Percentiles rank a stretch among this genome's conserved stretches.
These are phyloP conservation scores for Scalesia atractyloides DNA, from an alignment of 129 eudicot genomes.

Conservation along the genomic window DNA sequence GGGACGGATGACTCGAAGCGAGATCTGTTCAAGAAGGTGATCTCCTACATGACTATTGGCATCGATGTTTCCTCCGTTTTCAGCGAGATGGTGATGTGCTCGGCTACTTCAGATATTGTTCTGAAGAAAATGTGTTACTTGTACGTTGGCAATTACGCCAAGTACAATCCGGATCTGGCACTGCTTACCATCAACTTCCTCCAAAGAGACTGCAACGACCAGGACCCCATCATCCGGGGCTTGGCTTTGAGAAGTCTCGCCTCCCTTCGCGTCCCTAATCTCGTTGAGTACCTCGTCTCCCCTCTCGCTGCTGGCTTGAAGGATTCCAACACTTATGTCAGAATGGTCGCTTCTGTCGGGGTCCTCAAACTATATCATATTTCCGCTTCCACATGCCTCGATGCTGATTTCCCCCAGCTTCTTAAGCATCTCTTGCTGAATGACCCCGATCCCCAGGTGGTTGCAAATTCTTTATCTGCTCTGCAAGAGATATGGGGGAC, in stretches of 20 bases:
- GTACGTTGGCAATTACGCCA: conserved; percentile 93
- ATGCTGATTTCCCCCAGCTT: conserved; percentile 75
- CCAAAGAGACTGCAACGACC: conserved; percentile 94
- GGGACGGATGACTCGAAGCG: conserved; percentile 90
- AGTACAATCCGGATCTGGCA: conserved; percentile 85
- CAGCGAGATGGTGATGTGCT: conserved; percentile 99
- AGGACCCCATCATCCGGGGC: conserved; percentile 98
- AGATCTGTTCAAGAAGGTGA: conserved; percentile 92
- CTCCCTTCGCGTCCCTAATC: conserved; percentile 75
- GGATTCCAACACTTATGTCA: conserved; percentile 84
- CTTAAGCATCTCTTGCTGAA: conserved; percentile 93
- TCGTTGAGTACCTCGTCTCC: conserved; percentile 96
- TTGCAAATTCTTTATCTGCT: conserved; percentile 83
- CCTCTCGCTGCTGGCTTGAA: conserved; percentile 80
- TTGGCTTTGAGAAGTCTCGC: conserved; percentile 95
- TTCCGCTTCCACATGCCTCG: conserved; percentile 80
- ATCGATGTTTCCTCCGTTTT: conserved; percentile 91
- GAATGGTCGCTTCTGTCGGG: conserved; percentile 90
- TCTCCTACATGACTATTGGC: conserved; percentile 95
- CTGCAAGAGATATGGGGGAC: conserved; percentile 93
- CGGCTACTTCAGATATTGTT: conserved; percentile 93
- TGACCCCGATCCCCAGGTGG: conserved; percentile 93
- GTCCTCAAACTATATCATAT: conserved; percentile 91
- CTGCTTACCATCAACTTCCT: conserved; percentile 89
- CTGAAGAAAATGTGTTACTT: conserved; percentile 94